Conservation (phyloP, 1,284 basidiomycete genomes). For the Leccinum pachyderme region DNA sequence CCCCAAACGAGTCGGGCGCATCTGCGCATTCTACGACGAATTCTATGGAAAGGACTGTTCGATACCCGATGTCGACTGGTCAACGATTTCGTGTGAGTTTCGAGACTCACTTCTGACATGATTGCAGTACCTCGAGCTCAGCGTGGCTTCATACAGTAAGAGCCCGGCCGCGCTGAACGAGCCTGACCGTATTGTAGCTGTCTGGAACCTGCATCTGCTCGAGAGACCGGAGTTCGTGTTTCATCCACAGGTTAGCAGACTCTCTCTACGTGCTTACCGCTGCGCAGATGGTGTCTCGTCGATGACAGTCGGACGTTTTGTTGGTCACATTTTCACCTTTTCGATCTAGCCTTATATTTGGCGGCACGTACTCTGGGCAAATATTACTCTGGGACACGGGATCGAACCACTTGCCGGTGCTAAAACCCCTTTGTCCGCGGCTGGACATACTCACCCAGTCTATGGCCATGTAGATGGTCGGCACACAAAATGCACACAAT, state of each 20-base stretch:
- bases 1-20: slow-evolving; percentile 76
- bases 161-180: slow-evolving; percentile 89
- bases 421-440: slow-evolving; percentile 96
- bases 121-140: slow-evolving; percentile 88
- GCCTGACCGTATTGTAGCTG: slow-evolving; percentile 93
- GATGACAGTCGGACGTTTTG: slow-evolving; percentile 86
- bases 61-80: slow-evolving; percentile 97
- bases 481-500: slow-evolving; percentile 97
- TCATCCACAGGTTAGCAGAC: slow-evolving; percentile 79
- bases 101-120: slow-evolving; percentile 7
- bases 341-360: slow-evolving; percentile 95
- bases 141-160: slow-evolving; percentile 95
- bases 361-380: slow-evolving; percentile 97
- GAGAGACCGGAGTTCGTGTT: slow-evolving; percentile 98
- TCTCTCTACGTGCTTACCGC: slow-evolving; percentile 3
- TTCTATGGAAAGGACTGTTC: slow-evolving; percentile 87
- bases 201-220: slow-evolving; percentile 95
- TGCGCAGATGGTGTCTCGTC: slow-evolving; percentile 10
- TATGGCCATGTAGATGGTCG: slow-evolving; percentile 96
- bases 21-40: slow-evolving; percentile 89
- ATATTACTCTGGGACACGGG: slow-evolving; percentile 99
- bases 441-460: slow-evolving; percentile 97
- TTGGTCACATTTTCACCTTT: slow-evolving; percentile 97
- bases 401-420: slow-evolving; percentile 90
- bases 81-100: slow-evolving; percentile 14